Conservation (phyloP, 2,329 filamentous ascomycete genomes). For the Penicillium sp. region DNA sequence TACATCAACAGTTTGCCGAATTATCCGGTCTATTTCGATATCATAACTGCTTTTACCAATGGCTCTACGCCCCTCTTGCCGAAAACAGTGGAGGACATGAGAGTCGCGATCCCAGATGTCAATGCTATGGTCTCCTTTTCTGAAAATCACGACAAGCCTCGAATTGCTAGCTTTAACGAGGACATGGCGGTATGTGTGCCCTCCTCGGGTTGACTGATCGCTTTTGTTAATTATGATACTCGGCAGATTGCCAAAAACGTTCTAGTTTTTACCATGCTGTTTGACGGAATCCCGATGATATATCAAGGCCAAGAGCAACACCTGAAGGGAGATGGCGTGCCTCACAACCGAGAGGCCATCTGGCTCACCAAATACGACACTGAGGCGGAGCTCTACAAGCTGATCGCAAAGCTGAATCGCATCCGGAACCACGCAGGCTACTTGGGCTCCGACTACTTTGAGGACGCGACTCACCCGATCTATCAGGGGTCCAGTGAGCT, state of each 20-base stretch:
- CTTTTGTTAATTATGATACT: not conserved
- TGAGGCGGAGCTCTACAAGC: slow-evolving; percentile 38
- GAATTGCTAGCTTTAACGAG: slow-evolving; percentile 52
- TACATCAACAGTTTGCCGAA: slow-evolving; percentile 46
- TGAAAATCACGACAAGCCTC: slow-evolving; percentile 59
- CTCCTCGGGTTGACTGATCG: not conserved
- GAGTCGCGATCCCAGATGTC: slow-evolving; percentile 39
- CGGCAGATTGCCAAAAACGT: slow-evolving; percentile 55
- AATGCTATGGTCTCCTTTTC: slow-evolving; percentile 52
- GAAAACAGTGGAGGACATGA: slow-evolving; percentile 22
- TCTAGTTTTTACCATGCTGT: slow-evolving; percentile 59
- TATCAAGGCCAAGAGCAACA: slow-evolving; percentile 56
- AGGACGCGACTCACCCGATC: slow-evolving; percentile 25
- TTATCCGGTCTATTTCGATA: slow-evolving; percentile 40
- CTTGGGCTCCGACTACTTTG: slow-evolving; percentile 38
- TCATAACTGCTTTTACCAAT: slow-evolving; percentile 32
- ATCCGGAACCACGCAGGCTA: slow-evolving; percentile 43
- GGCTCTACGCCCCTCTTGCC: slow-evolving; percentile 31
- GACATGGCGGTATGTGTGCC: slow-evolving; percentile 45
- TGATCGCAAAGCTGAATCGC: slow-evolving; percentile 39
- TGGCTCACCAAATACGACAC: slow-evolving; percentile 48
- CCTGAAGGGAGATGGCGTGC: slow-evolving; percentile 48
- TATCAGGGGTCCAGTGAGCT: slow-evolving; percentile 35
- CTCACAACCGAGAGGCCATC: slow-evolving; percentile 53
- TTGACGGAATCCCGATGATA: slow-evolving; percentile 50